Evolutionary conservation across 2,329 filamentous ascomycete species (phyloP).

Genomic region (Davidsoniella virescens): DNA sequence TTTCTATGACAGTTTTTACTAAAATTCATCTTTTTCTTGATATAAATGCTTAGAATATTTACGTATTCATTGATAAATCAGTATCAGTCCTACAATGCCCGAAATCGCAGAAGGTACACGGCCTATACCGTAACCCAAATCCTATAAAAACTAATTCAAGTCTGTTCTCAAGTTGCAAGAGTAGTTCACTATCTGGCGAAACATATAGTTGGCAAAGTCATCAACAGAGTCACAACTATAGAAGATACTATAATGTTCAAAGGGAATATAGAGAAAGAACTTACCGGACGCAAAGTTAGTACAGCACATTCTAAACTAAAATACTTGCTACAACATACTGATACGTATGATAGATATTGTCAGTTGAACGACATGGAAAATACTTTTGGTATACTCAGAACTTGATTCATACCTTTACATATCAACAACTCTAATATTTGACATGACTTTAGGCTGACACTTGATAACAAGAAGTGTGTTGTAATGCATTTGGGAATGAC

Average conservation of each 20-base stretch:
- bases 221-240: slow-evolving; percentile 51
- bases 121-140: neutral
- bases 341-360: slow-evolving; percentile 34
- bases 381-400: slow-evolving; percentile 61
- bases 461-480: slow-evolving; percentile 68
- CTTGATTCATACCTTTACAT: neutral
- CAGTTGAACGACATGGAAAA: slow-evolving; percentile 77
- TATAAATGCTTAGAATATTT: too few relatives aligned
- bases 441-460: slow-evolving; percentile 21
- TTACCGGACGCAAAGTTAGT: too few relatives aligned
- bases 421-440: neutral
- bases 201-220: slow-evolving; percentile 68
- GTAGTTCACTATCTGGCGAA: slow-evolving; percentile 73
- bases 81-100: slow-evolving; percentile 28
- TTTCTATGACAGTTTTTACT: too few relatives aligned
- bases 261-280: slow-evolving; percentile 42
- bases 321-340: neutral
- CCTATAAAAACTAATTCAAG: neutral
- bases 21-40: too few relatives aligned
- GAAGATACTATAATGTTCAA: slow-evolving; percentile 80
- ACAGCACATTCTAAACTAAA: too few relatives aligned
- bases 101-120: slow-evolving; percentile 43
- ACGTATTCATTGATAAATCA: too few relatives aligned
- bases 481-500: slow-evolving; percentile 79
- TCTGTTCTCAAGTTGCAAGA: slow-evolving; percentile 46